Evolutionary conservation across 1,139 yeast genomes (phyloP).

Genomic region (Pichia sp.): DNA sequence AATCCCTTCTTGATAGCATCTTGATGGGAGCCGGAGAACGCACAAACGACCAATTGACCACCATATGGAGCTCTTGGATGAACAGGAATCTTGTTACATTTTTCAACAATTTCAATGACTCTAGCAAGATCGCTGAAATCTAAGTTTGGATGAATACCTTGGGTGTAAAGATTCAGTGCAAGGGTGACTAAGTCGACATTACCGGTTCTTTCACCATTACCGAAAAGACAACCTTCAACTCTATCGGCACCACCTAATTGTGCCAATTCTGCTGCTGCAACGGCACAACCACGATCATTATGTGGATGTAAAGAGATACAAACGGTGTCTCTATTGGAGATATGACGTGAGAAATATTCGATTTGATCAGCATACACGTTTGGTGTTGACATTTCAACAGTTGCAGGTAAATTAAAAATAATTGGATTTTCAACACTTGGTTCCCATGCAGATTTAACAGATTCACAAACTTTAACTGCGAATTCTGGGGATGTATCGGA

Average conservation of each 20-base stretch:
- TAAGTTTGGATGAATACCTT: constrained; percentile 82
- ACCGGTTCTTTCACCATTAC: constrained; percentile 98
- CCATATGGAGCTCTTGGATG: constrained; percentile 96
- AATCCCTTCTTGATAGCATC: constrained; percentile 98
- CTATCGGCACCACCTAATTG: constrained; percentile 96
- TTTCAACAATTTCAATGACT: constrained; percentile 84
- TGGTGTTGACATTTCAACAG: constrained; percentile 96
- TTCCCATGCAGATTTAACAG: constrained; percentile 93
- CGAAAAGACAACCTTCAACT: constrained; percentile 96
- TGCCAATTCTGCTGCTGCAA: constrained; percentile 96
- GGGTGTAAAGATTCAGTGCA: constrained; percentile 91
- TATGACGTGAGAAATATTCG: constrained; percentile 80
- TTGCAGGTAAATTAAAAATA: constrained; percentile 95
- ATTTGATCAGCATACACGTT: constrained; percentile 96
- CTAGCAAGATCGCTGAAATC: constrained; percentile 85
- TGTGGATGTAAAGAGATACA: constrained; percentile 93
- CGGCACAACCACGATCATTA: constrained; percentile 97
- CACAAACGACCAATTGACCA: constrained; percentile 94
- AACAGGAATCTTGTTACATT: constrained; percentile 93
- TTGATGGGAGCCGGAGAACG: constrained; percentile 96
- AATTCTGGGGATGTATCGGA: constrained; percentile 86
- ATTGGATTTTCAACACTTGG: constrained; percentile 83
- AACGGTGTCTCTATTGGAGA: constrained; percentile 79
- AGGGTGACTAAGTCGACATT: constrained; percentile 94
- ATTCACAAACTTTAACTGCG: constrained; percentile 86